Evolutionary conservation across 2,329 filamentous ascomycete species (phyloP).

Genomic region (Proliferodiscus dingleyae): DNA sequence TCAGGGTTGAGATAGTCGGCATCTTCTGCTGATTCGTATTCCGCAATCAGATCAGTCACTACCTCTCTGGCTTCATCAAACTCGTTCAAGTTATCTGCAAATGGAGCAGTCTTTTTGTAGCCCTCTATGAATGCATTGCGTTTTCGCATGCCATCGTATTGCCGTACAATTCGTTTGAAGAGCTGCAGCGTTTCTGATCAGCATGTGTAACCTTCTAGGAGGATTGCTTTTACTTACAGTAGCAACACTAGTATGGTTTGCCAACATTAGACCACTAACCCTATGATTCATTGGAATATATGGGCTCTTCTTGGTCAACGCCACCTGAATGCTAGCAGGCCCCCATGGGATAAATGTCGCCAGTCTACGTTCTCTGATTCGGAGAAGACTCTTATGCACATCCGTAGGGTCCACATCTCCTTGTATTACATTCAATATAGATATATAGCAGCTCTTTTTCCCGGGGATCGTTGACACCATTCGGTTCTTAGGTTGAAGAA

Average conservation of each 20-base stretch:
- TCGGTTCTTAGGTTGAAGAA: slow-evolving; percentile 96
- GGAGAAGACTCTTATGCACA: slow-evolving; percentile 94
- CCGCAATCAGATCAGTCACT: slow-evolving; percentile 81
- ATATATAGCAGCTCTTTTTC: slow-evolving; percentile 99
- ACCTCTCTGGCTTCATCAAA: slow-evolving; percentile 94
- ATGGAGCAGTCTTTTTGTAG: slow-evolving; percentile 94
- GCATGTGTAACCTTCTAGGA: slow-evolving; percentile 1
- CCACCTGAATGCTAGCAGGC: slow-evolving; percentile 94
- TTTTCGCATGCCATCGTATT: slow-evolving; percentile 92
- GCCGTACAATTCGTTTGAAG: slow-evolving; percentile 87
- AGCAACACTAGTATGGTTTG: slow-evolving; percentile 95
- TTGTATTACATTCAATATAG: slow-evolving; percentile 97
- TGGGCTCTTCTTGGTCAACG: slow-evolving; percentile 91
- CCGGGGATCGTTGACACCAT: slow-evolving; percentile 96
- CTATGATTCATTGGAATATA: slow-evolving; percentile 92
- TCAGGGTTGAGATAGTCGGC: slow-evolving; percentile 79
- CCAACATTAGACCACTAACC: slow-evolving; percentile 94
- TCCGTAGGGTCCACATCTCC: slow-evolving; percentile 97
- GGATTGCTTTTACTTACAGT: slow-evolving; percentile 52
- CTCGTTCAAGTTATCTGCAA: slow-evolving; percentile 84
- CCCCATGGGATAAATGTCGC: slow-evolving; percentile 99
- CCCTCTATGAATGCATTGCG: slow-evolving; percentile 94
- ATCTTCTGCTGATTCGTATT: slow-evolving; percentile 94
- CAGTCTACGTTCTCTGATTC: slow-evolving; percentile 88
- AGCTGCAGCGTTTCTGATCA: slow-evolving; percentile 43